A percentile compares a stretch with the other conserved stretches of the same genome.
phyloP scores from a whole-genome alignment of 2,329 filamentous ascomycete species.

The Colletotrichum endophyticum region DNA sequence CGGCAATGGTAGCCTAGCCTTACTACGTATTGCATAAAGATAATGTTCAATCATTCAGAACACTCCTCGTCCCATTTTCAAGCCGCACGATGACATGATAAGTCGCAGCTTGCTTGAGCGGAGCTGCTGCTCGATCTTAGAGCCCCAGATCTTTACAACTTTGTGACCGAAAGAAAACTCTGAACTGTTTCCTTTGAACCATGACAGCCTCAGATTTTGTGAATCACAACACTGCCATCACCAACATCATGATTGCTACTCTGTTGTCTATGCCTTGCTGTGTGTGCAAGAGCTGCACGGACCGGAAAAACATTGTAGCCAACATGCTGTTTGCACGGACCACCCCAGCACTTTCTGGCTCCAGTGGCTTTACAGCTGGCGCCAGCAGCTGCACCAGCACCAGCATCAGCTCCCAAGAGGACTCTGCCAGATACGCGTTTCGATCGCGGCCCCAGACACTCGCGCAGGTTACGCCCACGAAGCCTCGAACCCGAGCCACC shows the following conservation, averaged over 20 bases:
- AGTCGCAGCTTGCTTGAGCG: background rate
- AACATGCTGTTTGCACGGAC: background rate
- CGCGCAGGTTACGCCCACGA: constrained; percentile 3
- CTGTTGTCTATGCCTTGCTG: background rate
- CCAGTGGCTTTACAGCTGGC: constrained; percentile 9
- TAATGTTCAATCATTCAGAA: constrained; percentile 18
- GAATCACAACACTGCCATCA: background rate
- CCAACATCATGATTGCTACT: background rate
- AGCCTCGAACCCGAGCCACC: background rate
- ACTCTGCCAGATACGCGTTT: constrained; percentile 4
- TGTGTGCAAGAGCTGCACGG: background rate
- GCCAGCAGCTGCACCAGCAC: background rate
- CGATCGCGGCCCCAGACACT: constrained; percentile 5
- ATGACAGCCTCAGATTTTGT: background rate
- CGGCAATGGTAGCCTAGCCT: background rate
- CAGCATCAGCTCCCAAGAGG: background rate
- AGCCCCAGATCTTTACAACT: background rate
- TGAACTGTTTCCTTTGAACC: background rate
- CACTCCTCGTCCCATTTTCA: background rate
- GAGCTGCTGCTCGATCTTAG: background rate
- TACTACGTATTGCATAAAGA: constrained; percentile 14
- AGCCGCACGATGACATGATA: background rate
- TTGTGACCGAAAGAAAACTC: background rate
- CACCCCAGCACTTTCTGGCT: background rate
- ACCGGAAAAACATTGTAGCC: constrained; percentile 13